Evolutionary conservation across 192 early-diverging fungal genomes (phyloP), one percentile per base, ranked within the genome.

Genomic region (Dimargaris xerosporica): DNA sequence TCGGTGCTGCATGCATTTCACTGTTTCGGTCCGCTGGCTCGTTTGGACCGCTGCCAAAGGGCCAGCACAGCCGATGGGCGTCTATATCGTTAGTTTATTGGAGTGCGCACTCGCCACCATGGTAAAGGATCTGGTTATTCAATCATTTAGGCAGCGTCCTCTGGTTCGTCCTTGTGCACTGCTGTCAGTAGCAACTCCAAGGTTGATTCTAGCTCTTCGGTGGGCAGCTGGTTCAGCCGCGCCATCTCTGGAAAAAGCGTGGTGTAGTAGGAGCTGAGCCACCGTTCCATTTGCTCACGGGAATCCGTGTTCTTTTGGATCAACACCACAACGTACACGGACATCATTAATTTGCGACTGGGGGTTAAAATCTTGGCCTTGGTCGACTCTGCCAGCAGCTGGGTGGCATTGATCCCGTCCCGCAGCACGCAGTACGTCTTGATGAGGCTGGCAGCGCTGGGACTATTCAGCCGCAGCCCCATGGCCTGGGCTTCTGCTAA

Each of bases 241-340:
- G 30, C 56, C 56, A 59, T 59, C 34, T 59, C 56, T 9, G 56
- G 56, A 39, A 59, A 59, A 13, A 59, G 31, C 15, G 29, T 28
- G 16, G 28, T 10, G 31, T 59, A 59, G 23, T 28, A 59, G 12
- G 16, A 1, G 39, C 29, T 41, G 11, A 59, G 56, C 34, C 56
- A 41, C 15, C 34, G 56, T 29, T 59, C 56, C 31, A 59, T 1
- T 2, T 19, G 19, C 16, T 59, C 23, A 9, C 13, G 31, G 29
- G 29, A 28, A 2, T 19, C 12, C 31, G 12, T 19, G 12, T n/a
- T 28, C 16, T 23, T 16, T 3, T 41, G 29, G 13, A 59, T 29
- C 6, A 59, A 34, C 19, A 19, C 23, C 4, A 59, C 56, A 15
- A 59, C 9, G 16, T 59, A 59, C 1, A 59, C 41, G 34, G 56